Percentiles rank a stretch among this genome's conserved stretches.
phyloP scores from a whole-genome alignment of 176 grass and related monocot genomes.

The Oryza glaberrima region DNA sequence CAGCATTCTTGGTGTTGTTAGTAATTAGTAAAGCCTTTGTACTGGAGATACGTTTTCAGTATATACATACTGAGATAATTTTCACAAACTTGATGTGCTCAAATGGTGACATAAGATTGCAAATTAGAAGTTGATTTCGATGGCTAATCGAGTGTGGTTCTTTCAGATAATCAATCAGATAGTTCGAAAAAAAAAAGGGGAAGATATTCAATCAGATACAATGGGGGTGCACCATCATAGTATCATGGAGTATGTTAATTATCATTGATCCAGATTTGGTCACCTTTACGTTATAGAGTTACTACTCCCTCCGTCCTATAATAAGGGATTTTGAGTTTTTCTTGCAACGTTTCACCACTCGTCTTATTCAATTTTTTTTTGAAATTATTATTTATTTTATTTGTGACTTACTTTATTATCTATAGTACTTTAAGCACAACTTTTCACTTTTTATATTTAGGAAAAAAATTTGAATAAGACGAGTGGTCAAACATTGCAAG shows the following conservation, averaged over 20 bases:
- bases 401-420: too few species aligned
- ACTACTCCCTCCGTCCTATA: too few species aligned
- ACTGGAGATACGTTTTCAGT: slow-evolving; percentile 23
- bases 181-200: too few species aligned
- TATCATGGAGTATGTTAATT: neutral
- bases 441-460: too few species aligned
- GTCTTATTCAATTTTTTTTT: too few species aligned
- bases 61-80: slow-evolving; percentile 19
- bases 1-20: neutral
- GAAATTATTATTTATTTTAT: too few species aligned
- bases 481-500: too few species aligned
- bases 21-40: slow-evolving; percentile 22
- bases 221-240: slow-evolving; percentile 6
- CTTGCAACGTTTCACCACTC: too few species aligned
- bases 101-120: neutral
- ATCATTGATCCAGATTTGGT: neutral
- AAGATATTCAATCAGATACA: neutral
- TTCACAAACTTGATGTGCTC: neutral
- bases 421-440: too few species aligned
- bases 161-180: neutral
- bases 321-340: too few species aligned
- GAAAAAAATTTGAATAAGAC: too few species aligned
- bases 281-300: neutral
- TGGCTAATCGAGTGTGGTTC: neutral
- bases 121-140: neutral